Base-by-base conservation (phyloP, 805 yeast species). In the Cyberlindnera galapagoensis region DNA sequence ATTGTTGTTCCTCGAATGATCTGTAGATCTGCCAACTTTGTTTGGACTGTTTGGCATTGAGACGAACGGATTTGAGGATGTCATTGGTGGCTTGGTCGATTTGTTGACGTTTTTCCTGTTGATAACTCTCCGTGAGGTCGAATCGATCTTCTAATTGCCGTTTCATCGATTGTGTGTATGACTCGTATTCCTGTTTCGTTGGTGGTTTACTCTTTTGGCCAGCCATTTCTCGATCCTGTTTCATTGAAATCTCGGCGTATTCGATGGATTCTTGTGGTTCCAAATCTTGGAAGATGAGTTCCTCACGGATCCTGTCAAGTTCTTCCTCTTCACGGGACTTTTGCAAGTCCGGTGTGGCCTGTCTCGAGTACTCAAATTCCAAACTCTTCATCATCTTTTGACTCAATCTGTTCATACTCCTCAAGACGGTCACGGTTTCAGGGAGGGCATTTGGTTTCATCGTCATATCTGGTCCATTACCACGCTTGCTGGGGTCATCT, bases 401-500 rank as follows among this genome's bases (percentile, higher is more conserved):
- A 51, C 94, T 80, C 30, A 90, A 62, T 38, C 87, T 72, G 59
- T 90, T 90, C 92, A 90, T 87, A 40, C 94, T 85, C 44, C 81
- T 71, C 62, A 92, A 67, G 13, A 87, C 76, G 12, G 81, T 74
- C 12, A 84, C 68, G 45, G 87, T 74, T 42, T 84, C 95, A 28
- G 70, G 70, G 24, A 65, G 59, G 28, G 78, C 76, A 36, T 71
- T 63, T 7, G 63, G 60, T 36, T 63, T 67, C 97, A 90, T 90
- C 6, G 97, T 90, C 34, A 84, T 64, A 58, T 90, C 97, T 0
- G 96, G 95, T 14, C 67, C 65, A 50, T 85, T 84, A 1, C 97
- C 97, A 30, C 71, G 57, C 42, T 66, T 71, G 4, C 40, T 34
- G 30, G 77, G 78, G 50, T 83, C 83, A 51, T 90, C 94, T 29